A percentile compares a stretch with the other conserved stretches of the same genome.
These are phyloP conservation scores for Diutina neorugosa DNA, from an alignment of 1,139 yeast genomes.

Conservation along the genomic window DNA sequence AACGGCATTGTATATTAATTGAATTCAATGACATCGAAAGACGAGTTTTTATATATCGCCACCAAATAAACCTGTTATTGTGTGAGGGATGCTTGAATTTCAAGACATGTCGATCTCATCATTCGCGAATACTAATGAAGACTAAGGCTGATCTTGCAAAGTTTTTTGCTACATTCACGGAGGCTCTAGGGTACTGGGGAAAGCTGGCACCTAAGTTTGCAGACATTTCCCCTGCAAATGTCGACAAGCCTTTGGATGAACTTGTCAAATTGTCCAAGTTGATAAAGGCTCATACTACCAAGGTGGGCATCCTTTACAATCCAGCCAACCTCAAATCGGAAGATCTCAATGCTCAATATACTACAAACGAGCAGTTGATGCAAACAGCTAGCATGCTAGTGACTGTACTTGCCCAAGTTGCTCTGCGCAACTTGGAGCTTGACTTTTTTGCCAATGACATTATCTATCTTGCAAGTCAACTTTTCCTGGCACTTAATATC, in stretches of 20 bases:
- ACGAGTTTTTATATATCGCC: no score
- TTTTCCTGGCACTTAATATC: conserved; percentile 17
- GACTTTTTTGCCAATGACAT: conserved; percentile 29
- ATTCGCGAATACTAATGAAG: not conserved
- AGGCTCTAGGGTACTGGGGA: not conserved
- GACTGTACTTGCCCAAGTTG: conserved; percentile 34
- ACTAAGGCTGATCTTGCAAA: not conserved
- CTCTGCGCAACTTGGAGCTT: conserved; percentile 11
- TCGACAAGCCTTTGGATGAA: conserved; percentile 36
- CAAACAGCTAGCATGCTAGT: conserved; percentile 9
- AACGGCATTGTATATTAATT: no score
- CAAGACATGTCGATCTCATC: not conserved
- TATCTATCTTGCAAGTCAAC: conserved; percentile 14
- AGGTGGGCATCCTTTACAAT: conserved; percentile 63
- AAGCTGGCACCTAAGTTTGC: not conserved
- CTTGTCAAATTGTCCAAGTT: conserved; percentile 44
- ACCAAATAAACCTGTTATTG: no score
- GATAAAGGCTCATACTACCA: conserved; percentile 69
- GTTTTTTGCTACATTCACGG: not conserved
- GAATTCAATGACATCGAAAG: no score
- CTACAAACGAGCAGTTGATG: conserved; percentile 2
- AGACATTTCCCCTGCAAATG: conserved; percentile 7
- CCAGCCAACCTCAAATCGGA: conserved; percentile 36
- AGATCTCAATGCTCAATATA: conserved; percentile 9
- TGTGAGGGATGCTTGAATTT: not conserved